Percentiles rank a stretch among this genome's conserved stretches.
These are phyloP conservation scores for Tetradesmus lagerheimii DNA, from an alignment of 139 green algal species.

Conservation along the genomic window DNA sequence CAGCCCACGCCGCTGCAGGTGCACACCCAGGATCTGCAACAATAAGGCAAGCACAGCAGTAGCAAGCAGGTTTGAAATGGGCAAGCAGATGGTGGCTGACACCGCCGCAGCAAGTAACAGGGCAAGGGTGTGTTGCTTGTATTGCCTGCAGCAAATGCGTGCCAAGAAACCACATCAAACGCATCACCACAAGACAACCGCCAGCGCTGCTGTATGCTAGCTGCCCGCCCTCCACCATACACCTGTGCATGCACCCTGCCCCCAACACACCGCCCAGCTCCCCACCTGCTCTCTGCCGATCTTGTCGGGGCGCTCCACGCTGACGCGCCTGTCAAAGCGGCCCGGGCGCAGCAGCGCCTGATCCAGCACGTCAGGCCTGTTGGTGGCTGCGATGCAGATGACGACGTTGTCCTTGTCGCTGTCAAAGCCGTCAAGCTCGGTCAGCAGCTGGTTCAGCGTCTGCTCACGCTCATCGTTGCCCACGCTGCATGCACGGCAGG, in stretches of 20 bases:
- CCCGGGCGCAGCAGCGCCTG: conserved; percentile 84
- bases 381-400: conserved; percentile 92
- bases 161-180: too few species aligned
- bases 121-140: too few species aligned
- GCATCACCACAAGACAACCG: too few species aligned
- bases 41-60: not conserved
- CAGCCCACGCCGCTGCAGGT: conserved; percentile 73
- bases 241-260: not conserved
- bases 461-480: conserved; percentile 94
- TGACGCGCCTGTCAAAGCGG: conserved; percentile 86
- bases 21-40: conserved; percentile 52
- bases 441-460: conserved; percentile 95
- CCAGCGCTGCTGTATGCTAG: too few species aligned
- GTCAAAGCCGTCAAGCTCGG: conserved; percentile 91
- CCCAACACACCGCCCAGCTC: not conserved
- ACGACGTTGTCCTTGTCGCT: conserved; percentile 64
- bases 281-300: conserved; percentile 82
- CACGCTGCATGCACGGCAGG: conserved; percentile 52
- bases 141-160: not conserved
- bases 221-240: too few species aligned
- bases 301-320: conserved; percentile 83
- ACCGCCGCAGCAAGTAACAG: not conserved
- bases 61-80: not conserved
- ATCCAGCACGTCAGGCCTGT: conserved; percentile 90
- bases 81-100: not conserved